These are phyloP conservation scores for Vickermania ingenoplastis DNA, from an alignment of 208 protist genomes.

Conservation along the genomic window DNA sequence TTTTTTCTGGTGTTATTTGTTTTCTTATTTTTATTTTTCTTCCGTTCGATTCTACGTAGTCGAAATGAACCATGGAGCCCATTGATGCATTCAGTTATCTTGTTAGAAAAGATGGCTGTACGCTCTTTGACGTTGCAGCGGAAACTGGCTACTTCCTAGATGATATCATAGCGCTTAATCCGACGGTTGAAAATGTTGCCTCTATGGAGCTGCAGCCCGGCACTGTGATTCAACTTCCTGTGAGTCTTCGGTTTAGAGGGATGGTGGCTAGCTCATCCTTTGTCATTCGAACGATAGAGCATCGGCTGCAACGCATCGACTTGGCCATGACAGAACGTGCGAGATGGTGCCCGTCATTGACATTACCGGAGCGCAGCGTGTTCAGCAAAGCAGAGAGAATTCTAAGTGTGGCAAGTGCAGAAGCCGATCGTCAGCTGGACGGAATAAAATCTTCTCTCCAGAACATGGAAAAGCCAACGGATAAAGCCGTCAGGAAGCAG, in stretches of 20 bases:
- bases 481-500: slow-evolving; percentile 5
- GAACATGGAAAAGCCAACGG: slow-evolving; percentile 13
- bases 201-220: slow-evolving; percentile 22
- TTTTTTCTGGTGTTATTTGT: too few relatives aligned
- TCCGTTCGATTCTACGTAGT: too few relatives aligned
- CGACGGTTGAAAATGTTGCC: slow-evolving; percentile 14
- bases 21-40: too few relatives aligned
- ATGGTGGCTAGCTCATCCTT: slow-evolving; percentile 26
- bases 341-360: neutral
- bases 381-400: slow-evolving; percentile 46
- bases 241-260: slow-evolving; percentile 9
- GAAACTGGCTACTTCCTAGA: slow-evolving; percentile 9
- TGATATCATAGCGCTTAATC: slow-evolving; percentile 50
- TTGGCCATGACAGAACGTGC: slow-evolving; percentile 20
- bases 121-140: neutral
- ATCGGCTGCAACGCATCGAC: slow-evolving; percentile 27
- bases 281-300: slow-evolving; percentile 28
- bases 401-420: slow-evolving; percentile 21
- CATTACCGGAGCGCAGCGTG: slow-evolving; percentile 34
- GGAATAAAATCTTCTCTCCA: slow-evolving; percentile 14
- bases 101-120: neutral
- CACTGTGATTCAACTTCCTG: slow-evolving; percentile 39
- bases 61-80: neutral
- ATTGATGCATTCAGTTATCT: neutral
- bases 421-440: slow-evolving; percentile 46